Evolutionary conservation across 1,284 basidiomycete species (phyloP).

Genomic region (Filobasidium uniguttulatum): DNA sequence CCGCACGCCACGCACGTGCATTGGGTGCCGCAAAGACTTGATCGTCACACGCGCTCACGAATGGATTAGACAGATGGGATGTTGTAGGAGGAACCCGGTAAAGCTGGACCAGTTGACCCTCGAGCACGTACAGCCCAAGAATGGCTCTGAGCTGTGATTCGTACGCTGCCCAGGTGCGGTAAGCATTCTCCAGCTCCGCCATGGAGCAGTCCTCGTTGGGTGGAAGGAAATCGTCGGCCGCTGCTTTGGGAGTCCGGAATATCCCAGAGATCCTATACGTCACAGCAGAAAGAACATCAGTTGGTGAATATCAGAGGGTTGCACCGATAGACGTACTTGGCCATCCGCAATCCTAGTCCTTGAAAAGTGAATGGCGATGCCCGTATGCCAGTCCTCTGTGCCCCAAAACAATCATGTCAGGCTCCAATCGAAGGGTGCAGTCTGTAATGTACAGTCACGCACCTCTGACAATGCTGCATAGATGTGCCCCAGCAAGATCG

Average conservation of each 20-base stretch:
- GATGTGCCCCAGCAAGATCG: constrained; percentile 12
- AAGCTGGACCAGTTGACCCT: constrained; percentile 12
- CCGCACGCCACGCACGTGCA: constrained; percentile 2
- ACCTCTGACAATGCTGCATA: constrained; percentile 7
- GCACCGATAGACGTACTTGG: not conserved
- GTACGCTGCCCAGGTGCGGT: constrained; percentile 8
- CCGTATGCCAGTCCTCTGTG: constrained; percentile 4
- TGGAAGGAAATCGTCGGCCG: not conserved
- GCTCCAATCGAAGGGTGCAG: not conserved
- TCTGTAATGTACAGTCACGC: no score
- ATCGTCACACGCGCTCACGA: constrained; percentile 5
- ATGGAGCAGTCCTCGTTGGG: not conserved
- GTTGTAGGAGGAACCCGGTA: constrained; percentile 9
- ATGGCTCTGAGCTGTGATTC: constrained; percentile 12
- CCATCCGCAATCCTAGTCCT: constrained; percentile 10
- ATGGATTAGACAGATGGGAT: constrained; percentile 11
- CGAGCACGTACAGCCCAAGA: constrained; percentile 10
- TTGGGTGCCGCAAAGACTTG: constrained; percentile 7
- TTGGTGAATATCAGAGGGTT: no score
- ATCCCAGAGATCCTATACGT: not conserved
- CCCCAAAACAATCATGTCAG: not conserved
- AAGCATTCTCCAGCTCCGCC: constrained; percentile 10
- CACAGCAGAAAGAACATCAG: no score
- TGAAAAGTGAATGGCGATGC: constrained; percentile 10
- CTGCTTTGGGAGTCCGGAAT: not conserved